A percentile compares a stretch with the other conserved stretches of the same genome.
These are phyloP conservation scores for Sabuloglossum arenarium DNA, from an alignment of 495 filamentous ascomycete genomes.

Conservation along the genomic window DNA sequence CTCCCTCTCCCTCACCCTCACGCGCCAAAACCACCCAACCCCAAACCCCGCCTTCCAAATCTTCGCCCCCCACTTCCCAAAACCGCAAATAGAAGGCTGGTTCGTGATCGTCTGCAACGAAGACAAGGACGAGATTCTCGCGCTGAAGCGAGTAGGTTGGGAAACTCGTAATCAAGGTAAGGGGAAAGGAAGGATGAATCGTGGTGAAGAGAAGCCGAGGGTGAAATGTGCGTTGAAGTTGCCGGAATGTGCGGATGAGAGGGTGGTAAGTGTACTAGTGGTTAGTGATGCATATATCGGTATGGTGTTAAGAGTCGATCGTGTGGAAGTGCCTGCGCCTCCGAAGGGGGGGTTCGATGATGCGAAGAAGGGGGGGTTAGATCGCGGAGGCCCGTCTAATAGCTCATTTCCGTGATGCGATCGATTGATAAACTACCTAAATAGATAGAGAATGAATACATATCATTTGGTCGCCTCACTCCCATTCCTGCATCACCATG, in stretches of 20 bases:
- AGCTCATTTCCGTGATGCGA: too few relatives aligned
- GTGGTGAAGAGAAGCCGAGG: not conserved
- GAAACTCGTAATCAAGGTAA: not conserved
- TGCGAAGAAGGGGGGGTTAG: not conserved
- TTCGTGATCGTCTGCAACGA: conserved; percentile 58
- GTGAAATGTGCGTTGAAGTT: conserved; percentile 34
- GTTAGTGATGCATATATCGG: conserved; percentile 76
- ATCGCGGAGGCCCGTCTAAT: too few relatives aligned
- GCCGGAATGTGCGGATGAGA: conserved; percentile 22
- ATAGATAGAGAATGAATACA: too few relatives aligned
- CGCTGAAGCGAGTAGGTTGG: conserved; percentile 73
- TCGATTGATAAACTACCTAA: too few relatives aligned
- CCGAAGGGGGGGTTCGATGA: conserved; percentile 11
- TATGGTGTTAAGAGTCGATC: conserved; percentile 43
- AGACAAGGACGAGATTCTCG: conserved; percentile 51
- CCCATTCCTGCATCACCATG: too few relatives aligned
- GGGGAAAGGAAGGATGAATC: not conserved
- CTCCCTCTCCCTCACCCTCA: conserved; percentile 39
- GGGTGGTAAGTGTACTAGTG: conserved; percentile 46
- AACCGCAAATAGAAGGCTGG: conserved; percentile 87
- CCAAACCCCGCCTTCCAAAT: conserved; percentile 39
- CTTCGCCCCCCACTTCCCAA: conserved; percentile 76
- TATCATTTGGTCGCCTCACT: too few relatives aligned
- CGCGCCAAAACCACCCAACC: conserved; percentile 36
- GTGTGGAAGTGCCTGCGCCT: conserved; percentile 28